A percentile compares a stretch with the other conserved stretches of the same genome.
These are phyloP conservation scores for Staphylotrichum longicolle DNA, from an alignment of 495 filamentous ascomycete genomes.

Conservation along the genomic window DNA sequence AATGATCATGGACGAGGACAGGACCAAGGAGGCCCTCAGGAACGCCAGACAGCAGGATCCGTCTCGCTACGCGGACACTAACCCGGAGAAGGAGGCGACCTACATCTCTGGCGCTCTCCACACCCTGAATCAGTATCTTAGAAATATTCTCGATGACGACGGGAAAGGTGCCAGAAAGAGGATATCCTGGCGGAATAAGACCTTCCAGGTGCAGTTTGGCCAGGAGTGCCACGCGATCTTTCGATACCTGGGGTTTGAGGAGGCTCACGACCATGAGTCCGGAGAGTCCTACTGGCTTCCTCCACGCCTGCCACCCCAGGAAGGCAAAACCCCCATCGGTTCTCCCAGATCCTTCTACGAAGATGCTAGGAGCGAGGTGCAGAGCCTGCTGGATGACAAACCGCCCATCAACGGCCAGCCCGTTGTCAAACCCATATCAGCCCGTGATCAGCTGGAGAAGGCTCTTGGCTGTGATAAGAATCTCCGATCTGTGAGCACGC, in stretches of 20 bases:
- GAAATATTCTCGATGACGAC: slow-evolving; percentile 54
- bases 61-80: slow-evolving; percentile 55
- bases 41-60: slow-evolving; percentile 55
- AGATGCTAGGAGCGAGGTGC: slow-evolving; percentile 38
- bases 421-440: slow-evolving; percentile 23
- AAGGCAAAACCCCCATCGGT: slow-evolving; percentile 27
- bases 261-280: slow-evolving; percentile 28
- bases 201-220: slow-evolving; percentile 68
- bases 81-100: slow-evolving; percentile 30
- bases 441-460: slow-evolving; percentile 24
- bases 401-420: slow-evolving; percentile 15
- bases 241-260: slow-evolving; percentile 60
- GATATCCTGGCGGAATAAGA: slow-evolving; percentile 68
- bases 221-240: slow-evolving; percentile 61
- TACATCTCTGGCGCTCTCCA: slow-evolving; percentile 51
- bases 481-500: background rate
- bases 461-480: slow-evolving; percentile 20
- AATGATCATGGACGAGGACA: slow-evolving; percentile 55
- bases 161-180: slow-evolving; percentile 42
- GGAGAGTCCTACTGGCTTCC: slow-evolving; percentile 30
- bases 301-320: slow-evolving; percentile 22
- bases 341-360: slow-evolving; percentile 35
- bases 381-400: slow-evolving; percentile 28
- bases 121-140: slow-evolving; percentile 61
- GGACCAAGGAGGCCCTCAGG: slow-evolving; percentile 54